These are phyloP conservation scores for Penicillium lividum DNA, from an alignment of 495 filamentous ascomycete species.

Conservation along the genomic window DNA sequence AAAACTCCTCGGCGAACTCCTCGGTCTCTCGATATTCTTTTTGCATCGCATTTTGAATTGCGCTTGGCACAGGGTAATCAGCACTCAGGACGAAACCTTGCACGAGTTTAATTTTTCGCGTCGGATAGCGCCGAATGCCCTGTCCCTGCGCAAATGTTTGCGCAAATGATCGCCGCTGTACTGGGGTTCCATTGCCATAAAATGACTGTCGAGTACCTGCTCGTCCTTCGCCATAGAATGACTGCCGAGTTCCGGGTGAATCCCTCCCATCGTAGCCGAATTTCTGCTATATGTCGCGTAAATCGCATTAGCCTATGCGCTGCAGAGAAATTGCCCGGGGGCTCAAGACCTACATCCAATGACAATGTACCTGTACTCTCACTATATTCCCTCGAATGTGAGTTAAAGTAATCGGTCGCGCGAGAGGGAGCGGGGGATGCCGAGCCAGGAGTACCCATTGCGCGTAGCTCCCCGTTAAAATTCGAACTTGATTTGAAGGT, in stretches of 20 bases:
- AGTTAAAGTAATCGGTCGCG: not conserved
- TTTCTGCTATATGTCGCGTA: not conserved
- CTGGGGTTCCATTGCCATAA: not conserved
- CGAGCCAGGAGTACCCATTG: constrained; percentile 7
- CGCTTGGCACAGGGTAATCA: constrained; percentile 94
- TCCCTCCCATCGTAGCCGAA: not conserved
- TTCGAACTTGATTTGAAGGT: not conserved
- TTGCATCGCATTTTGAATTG: constrained; percentile 94
- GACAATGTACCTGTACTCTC: not conserved
- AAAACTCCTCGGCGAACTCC: constrained; percentile 83
- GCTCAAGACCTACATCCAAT: not conserved
- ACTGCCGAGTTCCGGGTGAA: not conserved
- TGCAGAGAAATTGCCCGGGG: not conserved
- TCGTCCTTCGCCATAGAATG: not conserved
- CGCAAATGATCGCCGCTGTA: constrained; percentile 2
- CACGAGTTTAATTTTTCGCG: constrained; percentile 92
- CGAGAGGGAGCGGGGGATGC: not conserved
- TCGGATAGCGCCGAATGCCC: constrained; percentile 74
- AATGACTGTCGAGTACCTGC: not conserved
- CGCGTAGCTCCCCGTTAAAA: not conserved
- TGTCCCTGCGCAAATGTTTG: constrained; percentile 5
- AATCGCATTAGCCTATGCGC: not conserved
- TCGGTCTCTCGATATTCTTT: constrained; percentile 85
- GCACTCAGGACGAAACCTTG: constrained; percentile 93
- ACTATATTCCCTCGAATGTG: not conserved